Evolutionary conservation across 192 early-diverging fungal species (phyloP).

Genomic region (Entomortierella parvispora): DNA sequence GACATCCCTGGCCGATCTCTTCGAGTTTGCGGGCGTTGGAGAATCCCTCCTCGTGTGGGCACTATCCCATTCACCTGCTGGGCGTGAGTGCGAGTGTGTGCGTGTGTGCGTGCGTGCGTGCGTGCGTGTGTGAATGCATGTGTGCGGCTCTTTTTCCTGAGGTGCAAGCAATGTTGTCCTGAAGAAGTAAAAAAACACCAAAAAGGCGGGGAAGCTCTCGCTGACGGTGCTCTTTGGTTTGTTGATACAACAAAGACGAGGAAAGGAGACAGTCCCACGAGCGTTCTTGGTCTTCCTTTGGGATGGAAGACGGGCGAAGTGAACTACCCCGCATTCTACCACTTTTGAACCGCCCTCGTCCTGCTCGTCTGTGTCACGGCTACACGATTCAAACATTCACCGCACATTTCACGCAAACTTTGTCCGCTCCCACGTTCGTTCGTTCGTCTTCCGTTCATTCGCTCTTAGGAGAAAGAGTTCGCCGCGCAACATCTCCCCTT

Average conservation of each 20-base stretch:
- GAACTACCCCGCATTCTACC: constrained; percentile 48
- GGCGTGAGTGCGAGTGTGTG: no score
- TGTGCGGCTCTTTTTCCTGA: constrained; percentile 9
- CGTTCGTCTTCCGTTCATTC: no score
- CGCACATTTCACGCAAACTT: no score
- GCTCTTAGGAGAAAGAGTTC: no score
- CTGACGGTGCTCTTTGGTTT: neutral
- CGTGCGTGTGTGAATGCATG: neutral
- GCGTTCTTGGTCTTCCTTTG: neutral
- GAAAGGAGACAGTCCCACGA: neutral
- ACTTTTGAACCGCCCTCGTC: constrained; percentile 15
- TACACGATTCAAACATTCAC: no score
- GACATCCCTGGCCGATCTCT: neutral
- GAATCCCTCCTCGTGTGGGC: neutral
- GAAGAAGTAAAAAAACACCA: neutral
- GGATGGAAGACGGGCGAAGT: neutral
- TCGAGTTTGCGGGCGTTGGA: neutral
- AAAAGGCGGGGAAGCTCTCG: constrained; percentile 53
- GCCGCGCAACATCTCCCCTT: neutral
- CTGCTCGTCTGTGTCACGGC: no score
- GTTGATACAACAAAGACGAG: neutral
- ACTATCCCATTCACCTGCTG: no score
- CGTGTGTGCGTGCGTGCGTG: neutral
- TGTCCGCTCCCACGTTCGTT: no score
- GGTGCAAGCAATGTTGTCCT: neutral